These are phyloP conservation scores for Salix dunnii DNA, from an alignment of 345 rosid species.

Conservation along the genomic window DNA sequence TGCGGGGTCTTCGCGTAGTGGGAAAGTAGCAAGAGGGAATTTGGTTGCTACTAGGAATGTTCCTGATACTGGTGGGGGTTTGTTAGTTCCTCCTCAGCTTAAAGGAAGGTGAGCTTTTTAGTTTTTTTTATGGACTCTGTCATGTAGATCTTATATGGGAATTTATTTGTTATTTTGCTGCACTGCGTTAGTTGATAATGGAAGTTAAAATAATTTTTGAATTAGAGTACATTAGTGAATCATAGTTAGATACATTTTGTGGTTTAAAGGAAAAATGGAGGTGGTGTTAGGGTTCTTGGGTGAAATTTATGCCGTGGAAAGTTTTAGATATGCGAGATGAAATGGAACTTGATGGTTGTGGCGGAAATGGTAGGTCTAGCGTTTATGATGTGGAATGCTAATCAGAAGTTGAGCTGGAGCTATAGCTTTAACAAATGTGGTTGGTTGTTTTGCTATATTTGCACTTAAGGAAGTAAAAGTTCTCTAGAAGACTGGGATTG, in stretches of 20 bases:
- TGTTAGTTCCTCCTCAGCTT: slow-evolving; percentile 84
- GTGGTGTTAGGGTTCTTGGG: not conserved
- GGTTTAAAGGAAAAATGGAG: not conserved
- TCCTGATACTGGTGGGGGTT: slow-evolving; percentile 58
- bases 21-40: slow-evolving; percentile 63
- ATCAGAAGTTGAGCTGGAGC: not conserved
- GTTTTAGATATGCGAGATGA: not conserved
- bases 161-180: not conserved
- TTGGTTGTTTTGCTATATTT: not conserved
- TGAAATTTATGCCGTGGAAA: not conserved
- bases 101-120: slow-evolving; percentile 58
- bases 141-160: not conserved
- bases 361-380: no score
- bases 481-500: not conserved
- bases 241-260: not conserved
- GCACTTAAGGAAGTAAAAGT: not conserved
- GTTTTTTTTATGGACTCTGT: not conserved
- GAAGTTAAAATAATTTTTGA: not conserved
- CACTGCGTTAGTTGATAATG: not conserved
- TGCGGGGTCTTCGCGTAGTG: slow-evolving; percentile 35
- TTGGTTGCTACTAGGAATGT: slow-evolving; percentile 47
- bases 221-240: not conserved
- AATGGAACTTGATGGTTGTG: no score
- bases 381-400: no score
- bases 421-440: not conserved